Evolutionary conservation across 2,329 filamentous ascomycete genomes (phyloP), one percentile per base, ranked within the genome.

Genomic region (Pyricularia sp.): DNA sequence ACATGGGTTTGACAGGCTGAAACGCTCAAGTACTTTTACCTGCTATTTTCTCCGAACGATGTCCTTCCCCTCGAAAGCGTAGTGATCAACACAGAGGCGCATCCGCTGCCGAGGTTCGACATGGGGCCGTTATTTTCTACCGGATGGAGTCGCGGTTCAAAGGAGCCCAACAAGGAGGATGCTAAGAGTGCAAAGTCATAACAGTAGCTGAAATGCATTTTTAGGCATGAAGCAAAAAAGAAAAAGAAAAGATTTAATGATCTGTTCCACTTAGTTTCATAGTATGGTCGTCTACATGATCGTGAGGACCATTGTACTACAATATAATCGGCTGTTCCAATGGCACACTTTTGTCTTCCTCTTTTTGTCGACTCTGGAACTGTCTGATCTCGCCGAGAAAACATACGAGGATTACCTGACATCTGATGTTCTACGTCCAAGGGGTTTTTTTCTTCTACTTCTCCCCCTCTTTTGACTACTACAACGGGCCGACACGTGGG

Each of bases 1-100:
- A 35, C 3, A 35, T 61, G 24, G 28, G 13, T 7, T 22, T 31
- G 59, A 55, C 66, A 91, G 89, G 93, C 94, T 61, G 94, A 99
- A 78, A 99, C 94, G 26, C 81, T 99, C 60, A 99, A 99, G 78
- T 99, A 99, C 75, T 89, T 99, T 74, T 99, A 96, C 75, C 84
- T 99, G 55, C 82, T 99, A 40, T 99, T 99, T 78, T 93, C 91
- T 2, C 87, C 90, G 4, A 81, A 88, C 68, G 90, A 96, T 67
- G 76, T 97, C 49, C 79, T 97, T 57, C 91, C 93, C 2, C 81
- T 99, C 35, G 89, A 94, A 70, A 85, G 93, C 71, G 82, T 96
- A 30, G 92, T 99, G 53, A 87, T 97, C 73, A 99, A 99, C 75
- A 99, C 94, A 1, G 94, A 99, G 78, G 94, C 92, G 1, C 94